phyloP scores from a whole-genome alignment of 257 asterid genomes.

The Scutellaria minor region DNA sequence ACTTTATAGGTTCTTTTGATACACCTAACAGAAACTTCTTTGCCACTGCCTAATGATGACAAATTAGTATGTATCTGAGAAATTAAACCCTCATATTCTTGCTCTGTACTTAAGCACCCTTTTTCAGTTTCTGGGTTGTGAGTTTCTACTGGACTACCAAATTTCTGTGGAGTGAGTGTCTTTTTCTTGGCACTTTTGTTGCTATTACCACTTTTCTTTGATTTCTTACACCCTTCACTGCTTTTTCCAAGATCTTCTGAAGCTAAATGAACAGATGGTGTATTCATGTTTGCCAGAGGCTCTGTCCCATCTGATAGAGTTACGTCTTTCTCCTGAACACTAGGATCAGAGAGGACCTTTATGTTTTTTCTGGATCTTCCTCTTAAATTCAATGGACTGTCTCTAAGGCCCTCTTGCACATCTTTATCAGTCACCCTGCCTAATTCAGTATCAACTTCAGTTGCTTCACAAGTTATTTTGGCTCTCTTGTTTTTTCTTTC shows the following conservation, averaged over 20 bases:
- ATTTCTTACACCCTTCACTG: constrained; percentile 32
- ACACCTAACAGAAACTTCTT: constrained; percentile 37
- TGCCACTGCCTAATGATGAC: constrained; percentile 34
- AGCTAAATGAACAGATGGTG: constrained; percentile 32
- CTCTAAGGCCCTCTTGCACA: constrained; percentile 36
- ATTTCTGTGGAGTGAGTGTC: constrained; percentile 27
- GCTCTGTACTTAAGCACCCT: constrained; percentile 35
- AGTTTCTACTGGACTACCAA: constrained; percentile 30
- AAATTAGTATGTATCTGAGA: constrained; percentile 38
- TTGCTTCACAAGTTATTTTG: constrained; percentile 43
- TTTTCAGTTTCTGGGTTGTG: constrained; percentile 37
- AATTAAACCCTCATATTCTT: constrained; percentile 31
- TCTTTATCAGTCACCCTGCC: constrained; percentile 31
- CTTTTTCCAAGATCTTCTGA: constrained; percentile 40
- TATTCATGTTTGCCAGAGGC: constrained; percentile 32
- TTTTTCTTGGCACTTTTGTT: constrained; percentile 30
- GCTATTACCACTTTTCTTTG: constrained; percentile 33
- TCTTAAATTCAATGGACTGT: constrained; percentile 28
- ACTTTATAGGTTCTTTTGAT: constrained; percentile 32
- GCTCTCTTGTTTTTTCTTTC: constrained; percentile 47
- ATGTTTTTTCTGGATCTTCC: constrained; percentile 36
- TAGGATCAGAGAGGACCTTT: constrained; percentile 35
- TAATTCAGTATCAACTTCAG: constrained; percentile 36
- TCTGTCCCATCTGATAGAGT: constrained; percentile 38
- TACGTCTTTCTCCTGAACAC: constrained; percentile 31